These are phyloP conservation scores for Conticribra guillardii DNA, from an alignment of 108 stramenopile genomes.

Conservation along the genomic window DNA sequence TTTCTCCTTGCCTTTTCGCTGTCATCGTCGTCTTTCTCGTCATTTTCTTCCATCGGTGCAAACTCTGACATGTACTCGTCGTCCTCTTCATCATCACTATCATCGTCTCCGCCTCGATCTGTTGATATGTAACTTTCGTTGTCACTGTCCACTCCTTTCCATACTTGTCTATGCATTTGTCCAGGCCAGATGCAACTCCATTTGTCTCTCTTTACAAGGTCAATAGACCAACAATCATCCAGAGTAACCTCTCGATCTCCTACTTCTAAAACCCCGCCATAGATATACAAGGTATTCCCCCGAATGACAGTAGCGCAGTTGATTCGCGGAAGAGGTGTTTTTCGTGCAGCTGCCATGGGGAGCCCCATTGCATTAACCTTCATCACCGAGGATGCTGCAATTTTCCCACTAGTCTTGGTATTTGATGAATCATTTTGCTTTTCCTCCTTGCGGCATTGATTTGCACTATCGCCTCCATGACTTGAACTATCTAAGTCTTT, in stretches of 20 bases:
- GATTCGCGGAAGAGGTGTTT: constrained; percentile 85
- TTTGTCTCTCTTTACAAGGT: constrained; percentile 79
- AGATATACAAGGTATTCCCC: constrained; percentile 68
- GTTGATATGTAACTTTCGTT: constrained; percentile 84
- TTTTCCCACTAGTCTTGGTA: constrained; percentile 20
- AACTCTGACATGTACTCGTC: constrained; percentile 15
- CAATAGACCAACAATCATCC: constrained; percentile 89
- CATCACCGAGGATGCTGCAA: constrained; percentile 67
- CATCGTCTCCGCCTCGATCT: constrained; percentile 55
- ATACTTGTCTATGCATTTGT: constrained; percentile 89
- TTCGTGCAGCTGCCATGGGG: constrained; percentile 68
- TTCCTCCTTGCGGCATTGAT: too few relatives aligned
- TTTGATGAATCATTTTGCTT: constrained; percentile 9
- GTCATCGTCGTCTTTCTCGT: constrained; percentile 47
- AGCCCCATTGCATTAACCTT: constrained; percentile 58
- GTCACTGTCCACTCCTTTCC: constrained; percentile 80
- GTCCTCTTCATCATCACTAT: constrained; percentile 65
- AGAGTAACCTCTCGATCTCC: constrained; percentile 91
- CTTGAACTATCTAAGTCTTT: too few relatives aligned
- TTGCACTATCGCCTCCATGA: too few relatives aligned
- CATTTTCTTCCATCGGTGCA: constrained; percentile 52
- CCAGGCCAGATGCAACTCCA: constrained; percentile 89
- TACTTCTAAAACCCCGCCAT: constrained; percentile 88
- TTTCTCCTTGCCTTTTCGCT: constrained; percentile 20
- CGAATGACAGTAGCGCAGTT: constrained; percentile 59